Evolutionary conservation across 2,329 filamentous ascomycete species (phyloP).

Genomic region (Fusarium sp.): DNA sequence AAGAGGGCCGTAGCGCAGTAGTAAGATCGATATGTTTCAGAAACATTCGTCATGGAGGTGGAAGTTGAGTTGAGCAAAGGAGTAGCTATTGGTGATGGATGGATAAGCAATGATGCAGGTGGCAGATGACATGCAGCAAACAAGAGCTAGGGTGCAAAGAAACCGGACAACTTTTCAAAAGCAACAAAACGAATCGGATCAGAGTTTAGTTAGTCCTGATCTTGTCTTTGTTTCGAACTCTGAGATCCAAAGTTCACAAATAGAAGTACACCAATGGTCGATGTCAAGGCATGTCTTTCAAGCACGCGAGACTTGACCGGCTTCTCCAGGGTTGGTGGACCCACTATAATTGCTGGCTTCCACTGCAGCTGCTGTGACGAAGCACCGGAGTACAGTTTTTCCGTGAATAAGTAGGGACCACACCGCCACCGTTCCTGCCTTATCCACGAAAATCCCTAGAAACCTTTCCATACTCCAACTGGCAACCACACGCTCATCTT

Average conservation of each 20-base stretch:
- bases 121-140: constrained; percentile 31
- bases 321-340: constrained; percentile 28
- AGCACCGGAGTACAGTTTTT: constrained; percentile 27
- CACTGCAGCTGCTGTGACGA: neutral
- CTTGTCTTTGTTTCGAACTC: constrained; percentile 6
- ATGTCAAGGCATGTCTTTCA: constrained; percentile 28
- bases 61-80: constrained; percentile 10
- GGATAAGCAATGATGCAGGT: constrained; percentile 42
- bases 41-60: constrained; percentile 85
- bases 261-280: constrained; percentile 9
- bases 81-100: constrained; percentile 8
- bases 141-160: constrained; percentile 3
- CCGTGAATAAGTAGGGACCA: constrained; percentile 48
- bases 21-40: constrained; percentile 95
- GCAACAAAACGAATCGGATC: neutral
- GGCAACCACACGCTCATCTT: constrained; percentile 17
- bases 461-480: constrained; percentile 19
- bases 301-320: constrained; percentile 27
- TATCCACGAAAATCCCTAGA: constrained; percentile 43
- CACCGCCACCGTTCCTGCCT: constrained; percentile 42
- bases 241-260: constrained; percentile 8
- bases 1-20: constrained; percentile 91
- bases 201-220: neutral
- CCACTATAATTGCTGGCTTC: constrained; percentile 41
- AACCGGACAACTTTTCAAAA: neutral